Percentiles rank a stretch among this genome's conserved stretches.
phyloP scores from a whole-genome alignment of 1,284 basidiomycete genomes.

The Spongiforma sp. region DNA sequence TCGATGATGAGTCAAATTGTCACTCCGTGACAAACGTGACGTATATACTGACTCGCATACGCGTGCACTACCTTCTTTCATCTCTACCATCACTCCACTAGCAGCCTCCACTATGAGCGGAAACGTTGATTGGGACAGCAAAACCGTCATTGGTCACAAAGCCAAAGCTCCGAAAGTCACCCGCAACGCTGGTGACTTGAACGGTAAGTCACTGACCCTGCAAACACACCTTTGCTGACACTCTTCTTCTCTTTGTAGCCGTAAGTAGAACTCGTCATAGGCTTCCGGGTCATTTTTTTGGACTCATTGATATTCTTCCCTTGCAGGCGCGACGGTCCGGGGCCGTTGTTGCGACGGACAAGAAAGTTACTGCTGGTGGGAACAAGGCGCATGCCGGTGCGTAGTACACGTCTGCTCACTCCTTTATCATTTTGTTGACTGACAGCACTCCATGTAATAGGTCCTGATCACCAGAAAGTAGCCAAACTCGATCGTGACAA shows the following conservation, averaged over 20 bases:
- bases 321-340: constrained; percentile 71
- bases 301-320: not conserved
- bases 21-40: constrained; percentile 3
- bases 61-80: constrained; percentile 2
- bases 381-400: constrained; percentile 79
- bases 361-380: constrained; percentile 65
- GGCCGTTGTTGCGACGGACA: constrained; percentile 78
- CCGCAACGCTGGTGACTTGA: constrained; percentile 70
- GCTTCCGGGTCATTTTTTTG: not conserved
- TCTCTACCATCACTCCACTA: constrained; percentile 18
- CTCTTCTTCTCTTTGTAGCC: constrained; percentile 42
- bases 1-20: not conserved
- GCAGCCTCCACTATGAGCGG: constrained; percentile 50
- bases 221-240: not conserved
- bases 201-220: constrained; percentile 59
- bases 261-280: constrained; percentile 43
- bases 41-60: not conserved
- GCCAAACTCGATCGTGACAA: constrained; percentile 96
- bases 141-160: constrained; percentile 80
- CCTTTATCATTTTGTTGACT: not conserved
- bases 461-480: constrained; percentile 92
- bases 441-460: constrained; percentile 43
- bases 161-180: constrained; percentile 72
- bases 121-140: constrained; percentile 71
- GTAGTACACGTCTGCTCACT: constrained; percentile 20